Percentiles rank a stretch among this genome's conserved stretches.
phyloP scores from a whole-genome alignment of 192 early-diverging fungal species.

The Gaertneriomyces sp. region DNA sequence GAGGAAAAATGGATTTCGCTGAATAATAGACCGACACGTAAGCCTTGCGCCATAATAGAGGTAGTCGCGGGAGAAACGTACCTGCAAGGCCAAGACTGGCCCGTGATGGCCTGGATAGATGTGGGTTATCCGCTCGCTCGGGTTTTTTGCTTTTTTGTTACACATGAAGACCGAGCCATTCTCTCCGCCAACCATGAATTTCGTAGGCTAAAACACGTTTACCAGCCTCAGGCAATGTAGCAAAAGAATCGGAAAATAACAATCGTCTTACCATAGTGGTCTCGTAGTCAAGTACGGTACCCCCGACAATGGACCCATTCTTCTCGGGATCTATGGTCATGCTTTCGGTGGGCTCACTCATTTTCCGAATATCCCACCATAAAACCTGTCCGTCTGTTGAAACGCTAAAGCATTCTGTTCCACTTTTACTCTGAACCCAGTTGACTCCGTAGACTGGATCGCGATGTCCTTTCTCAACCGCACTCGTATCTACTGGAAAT shows the following conservation, averaged over 20 bases:
- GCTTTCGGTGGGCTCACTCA: constrained; percentile 56
- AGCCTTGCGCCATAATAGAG: background rate
- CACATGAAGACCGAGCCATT: constrained; percentile 62
- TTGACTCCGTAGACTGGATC: constrained; percentile 57
- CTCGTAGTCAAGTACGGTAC: constrained; percentile 61
- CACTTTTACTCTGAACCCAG: constrained; percentile 62
- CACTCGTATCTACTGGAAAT: constrained; percentile 54
- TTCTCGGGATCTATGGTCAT: constrained; percentile 59
- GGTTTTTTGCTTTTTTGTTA: constrained; percentile 64
- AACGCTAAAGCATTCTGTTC: constrained; percentile 58
- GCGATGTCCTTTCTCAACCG: constrained; percentile 55
- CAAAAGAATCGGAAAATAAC: background rate
- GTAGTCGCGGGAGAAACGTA: background rate
- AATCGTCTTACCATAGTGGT: constrained; percentile 51
- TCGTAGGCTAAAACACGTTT: constrained; percentile 47
- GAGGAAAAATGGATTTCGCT: constrained; percentile 62
- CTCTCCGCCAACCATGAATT: constrained; percentile 64
- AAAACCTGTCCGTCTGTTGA: constrained; percentile 60
- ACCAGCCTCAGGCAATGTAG: background rate
- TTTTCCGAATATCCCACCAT: constrained; percentile 65
- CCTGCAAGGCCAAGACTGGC: constrained; percentile 54
- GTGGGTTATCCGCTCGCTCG: constrained; percentile 57
- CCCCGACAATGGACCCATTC: constrained; percentile 58
- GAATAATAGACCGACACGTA: background rate
- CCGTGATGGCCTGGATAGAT: constrained; percentile 58